Evolutionary conservation across 2,329 filamentous ascomycete species (phyloP).

Genomic region (Aspergillus unguis): DNA sequence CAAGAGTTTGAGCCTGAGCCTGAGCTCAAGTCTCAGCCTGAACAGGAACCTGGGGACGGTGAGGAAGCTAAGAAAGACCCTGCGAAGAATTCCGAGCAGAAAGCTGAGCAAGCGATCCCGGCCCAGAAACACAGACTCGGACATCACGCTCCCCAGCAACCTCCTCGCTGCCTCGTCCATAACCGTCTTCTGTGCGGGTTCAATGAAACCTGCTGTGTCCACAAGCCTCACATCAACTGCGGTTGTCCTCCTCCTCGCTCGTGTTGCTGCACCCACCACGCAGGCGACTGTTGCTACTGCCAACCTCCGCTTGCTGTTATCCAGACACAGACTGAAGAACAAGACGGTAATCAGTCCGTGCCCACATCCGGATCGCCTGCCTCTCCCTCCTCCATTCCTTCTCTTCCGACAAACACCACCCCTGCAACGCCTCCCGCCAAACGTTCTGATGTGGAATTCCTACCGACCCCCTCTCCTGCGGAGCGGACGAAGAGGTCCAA

Average conservation of each 20-base stretch:
- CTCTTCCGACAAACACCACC: background rate
- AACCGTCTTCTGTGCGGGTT: constrained; percentile 15
- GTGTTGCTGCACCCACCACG: constrained; percentile 23
- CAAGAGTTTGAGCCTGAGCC: no score
- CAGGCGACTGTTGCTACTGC: constrained; percentile 21
- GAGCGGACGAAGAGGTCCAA: no score
- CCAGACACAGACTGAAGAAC: background rate
- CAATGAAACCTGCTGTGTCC: constrained; percentile 19
- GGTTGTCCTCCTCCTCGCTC: constrained; percentile 16
- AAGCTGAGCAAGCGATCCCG: background rate
- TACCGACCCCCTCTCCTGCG: no score
- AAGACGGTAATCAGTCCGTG: background rate
- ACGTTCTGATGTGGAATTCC: no score
- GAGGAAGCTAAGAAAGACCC: background rate
- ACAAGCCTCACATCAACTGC: constrained; percentile 10
- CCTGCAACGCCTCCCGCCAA: no score
- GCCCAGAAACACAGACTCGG: background rate
- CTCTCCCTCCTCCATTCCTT: background rate
- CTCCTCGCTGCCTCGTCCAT: constrained; percentile 4
- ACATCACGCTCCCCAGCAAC: background rate
- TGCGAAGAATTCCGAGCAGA: no score
- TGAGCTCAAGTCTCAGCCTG: no score
- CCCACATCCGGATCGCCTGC: background rate
- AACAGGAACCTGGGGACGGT: no score
- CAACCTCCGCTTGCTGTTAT: background rate